A percentile compares a stretch with the other conserved stretches of the same genome.
Evolutionary conservation across 495 filamentous ascomycete species (phyloP).

Genomic region (Hyphodiscus hymeniophilus): DNA sequence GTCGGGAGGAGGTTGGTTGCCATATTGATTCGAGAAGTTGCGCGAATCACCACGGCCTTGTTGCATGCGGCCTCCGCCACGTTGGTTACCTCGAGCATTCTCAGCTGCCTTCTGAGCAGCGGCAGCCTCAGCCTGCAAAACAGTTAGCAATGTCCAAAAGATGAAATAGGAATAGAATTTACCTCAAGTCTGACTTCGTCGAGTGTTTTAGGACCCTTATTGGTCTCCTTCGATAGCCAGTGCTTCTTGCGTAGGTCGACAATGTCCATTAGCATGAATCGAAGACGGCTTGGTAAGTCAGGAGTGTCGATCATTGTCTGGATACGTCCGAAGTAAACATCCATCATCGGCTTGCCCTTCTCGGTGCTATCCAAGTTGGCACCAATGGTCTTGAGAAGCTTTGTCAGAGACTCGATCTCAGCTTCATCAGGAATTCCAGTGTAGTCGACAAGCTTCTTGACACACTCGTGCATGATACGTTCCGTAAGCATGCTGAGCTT

Average conservation of each 20-base stretch:
- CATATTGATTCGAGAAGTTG: constrained; percentile 59
- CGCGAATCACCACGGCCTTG: constrained; percentile 82
- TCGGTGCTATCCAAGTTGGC: constrained; percentile 72
- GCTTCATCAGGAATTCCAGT: constrained; percentile 89
- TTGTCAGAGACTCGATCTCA: constrained; percentile 89
- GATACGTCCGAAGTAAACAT: constrained; percentile 89
- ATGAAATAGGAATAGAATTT: constrained; percentile 22
- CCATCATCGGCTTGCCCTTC: constrained; percentile 75
- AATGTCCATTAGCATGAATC: constrained; percentile 95
- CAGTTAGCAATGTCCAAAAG: constrained; percentile 11
- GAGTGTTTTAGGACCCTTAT: constrained; percentile 95
- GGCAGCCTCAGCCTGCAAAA: constrained; percentile 48
- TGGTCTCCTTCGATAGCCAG: constrained; percentile 80
- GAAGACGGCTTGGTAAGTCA: constrained; percentile 74
- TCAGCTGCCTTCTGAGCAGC: constrained; percentile 62
- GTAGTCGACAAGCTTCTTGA: constrained; percentile 93
- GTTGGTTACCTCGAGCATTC: constrained; percentile 47
- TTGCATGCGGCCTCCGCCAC: constrained; percentile 55
- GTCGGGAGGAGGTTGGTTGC: constrained; percentile 54
- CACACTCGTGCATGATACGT: constrained; percentile 99
- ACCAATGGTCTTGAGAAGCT: constrained; percentile 87
- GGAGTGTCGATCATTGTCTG: constrained; percentile 65
- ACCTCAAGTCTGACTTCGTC: constrained; percentile 83
- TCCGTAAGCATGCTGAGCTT: constrained; percentile 98
- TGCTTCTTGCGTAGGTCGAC: constrained; percentile 65